Percentiles rank a stretch among this genome's conserved stretches.
Conservation (phyloP, 179 eudicot species). For the Beta macrorhiza region DNA sequence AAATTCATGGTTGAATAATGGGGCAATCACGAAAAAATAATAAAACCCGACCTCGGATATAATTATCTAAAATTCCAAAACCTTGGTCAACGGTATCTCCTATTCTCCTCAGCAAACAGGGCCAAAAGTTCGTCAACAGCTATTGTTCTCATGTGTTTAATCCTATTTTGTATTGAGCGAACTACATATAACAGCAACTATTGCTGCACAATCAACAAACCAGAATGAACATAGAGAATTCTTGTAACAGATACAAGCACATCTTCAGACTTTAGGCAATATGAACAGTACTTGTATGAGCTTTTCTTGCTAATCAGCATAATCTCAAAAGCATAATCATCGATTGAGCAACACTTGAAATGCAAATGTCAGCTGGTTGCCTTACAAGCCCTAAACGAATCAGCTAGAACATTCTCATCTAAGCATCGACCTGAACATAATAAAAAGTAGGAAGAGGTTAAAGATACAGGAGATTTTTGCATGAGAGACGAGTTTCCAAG, state of each 20-base stretch:
- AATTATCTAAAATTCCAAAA: too few relatives aligned
- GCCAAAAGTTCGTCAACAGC: too few relatives aligned
- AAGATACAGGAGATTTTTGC: background rate
- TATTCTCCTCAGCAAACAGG: too few relatives aligned
- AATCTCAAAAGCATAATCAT: background rate
- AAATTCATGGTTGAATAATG: too few relatives aligned
- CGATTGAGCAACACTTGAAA: background rate
- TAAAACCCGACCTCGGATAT: too few relatives aligned
- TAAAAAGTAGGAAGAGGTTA: background rate
- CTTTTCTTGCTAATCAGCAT: background rate
- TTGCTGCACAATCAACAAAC: background rate
- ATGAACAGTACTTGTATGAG: background rate
- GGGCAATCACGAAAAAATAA: too few relatives aligned
- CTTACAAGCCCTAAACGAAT: conserved; percentile 55
- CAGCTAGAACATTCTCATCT: conserved; percentile 54
- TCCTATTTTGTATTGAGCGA: too few relatives aligned
- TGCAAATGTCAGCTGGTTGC: conserved; percentile 5
- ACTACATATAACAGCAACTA: too few relatives aligned
- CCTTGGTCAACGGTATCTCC: too few relatives aligned
- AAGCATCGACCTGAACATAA: conserved; percentile 67
- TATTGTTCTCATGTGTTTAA: too few relatives aligned
- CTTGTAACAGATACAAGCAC: background rate
- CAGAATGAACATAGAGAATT: background rate
- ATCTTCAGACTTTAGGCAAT: background rate
- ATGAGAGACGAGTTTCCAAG: conserved; percentile 10